These are phyloP conservation scores for Leucogyrophana mollusca DNA, from an alignment of 768 basidiomycete species.

Conservation along the genomic window DNA sequence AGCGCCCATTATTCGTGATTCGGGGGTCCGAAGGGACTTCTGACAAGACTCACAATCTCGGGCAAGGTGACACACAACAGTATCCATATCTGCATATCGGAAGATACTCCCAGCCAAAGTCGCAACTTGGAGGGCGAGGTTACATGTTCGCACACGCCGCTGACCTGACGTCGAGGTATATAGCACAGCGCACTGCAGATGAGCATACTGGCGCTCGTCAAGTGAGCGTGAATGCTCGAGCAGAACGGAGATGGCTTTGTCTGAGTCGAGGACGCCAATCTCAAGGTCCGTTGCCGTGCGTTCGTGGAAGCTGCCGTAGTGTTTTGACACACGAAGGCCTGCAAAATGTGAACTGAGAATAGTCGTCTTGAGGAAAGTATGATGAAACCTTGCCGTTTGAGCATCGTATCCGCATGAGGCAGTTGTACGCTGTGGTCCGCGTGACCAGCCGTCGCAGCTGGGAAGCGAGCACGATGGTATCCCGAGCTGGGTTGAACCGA, in stretches of 20 bases:
- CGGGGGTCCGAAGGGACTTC: neutral
- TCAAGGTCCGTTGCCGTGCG: slow-evolving; percentile 70
- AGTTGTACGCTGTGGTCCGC: slow-evolving; percentile 77
- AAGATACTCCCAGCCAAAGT: slow-evolving; percentile 90
- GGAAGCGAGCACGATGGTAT: slow-evolving; percentile 63
- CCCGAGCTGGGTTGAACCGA: slow-evolving; percentile 72
- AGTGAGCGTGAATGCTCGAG: slow-evolving; percentile 71
- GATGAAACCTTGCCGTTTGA: slow-evolving; percentile 62
- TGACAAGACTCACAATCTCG: slow-evolving; percentile 64
- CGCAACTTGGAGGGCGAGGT: slow-evolving; percentile 80
- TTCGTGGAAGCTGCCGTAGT: slow-evolving; percentile 74
- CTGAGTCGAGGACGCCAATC: slow-evolving; percentile 77
- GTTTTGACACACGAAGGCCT: slow-evolving; percentile 66
- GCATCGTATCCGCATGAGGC: slow-evolving; percentile 76
- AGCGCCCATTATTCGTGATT: neutral
- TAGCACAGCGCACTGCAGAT: slow-evolving; percentile 83
- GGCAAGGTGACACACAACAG: slow-evolving; percentile 67
- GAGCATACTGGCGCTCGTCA: slow-evolving; percentile 69
- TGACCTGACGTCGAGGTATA: slow-evolving; percentile 80
- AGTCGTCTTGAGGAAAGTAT: neutral
- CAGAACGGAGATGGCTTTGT: slow-evolving; percentile 74
- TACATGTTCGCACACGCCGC: slow-evolving; percentile 81
- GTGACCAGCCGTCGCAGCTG: slow-evolving; percentile 70
- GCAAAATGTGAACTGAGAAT: slow-evolving; percentile 1
- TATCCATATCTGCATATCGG: slow-evolving; percentile 87